These are phyloP conservation scores for Nelumbo lutea DNA, from an alignment of 164 flowering plant genomes.

Conservation along the genomic window DNA sequence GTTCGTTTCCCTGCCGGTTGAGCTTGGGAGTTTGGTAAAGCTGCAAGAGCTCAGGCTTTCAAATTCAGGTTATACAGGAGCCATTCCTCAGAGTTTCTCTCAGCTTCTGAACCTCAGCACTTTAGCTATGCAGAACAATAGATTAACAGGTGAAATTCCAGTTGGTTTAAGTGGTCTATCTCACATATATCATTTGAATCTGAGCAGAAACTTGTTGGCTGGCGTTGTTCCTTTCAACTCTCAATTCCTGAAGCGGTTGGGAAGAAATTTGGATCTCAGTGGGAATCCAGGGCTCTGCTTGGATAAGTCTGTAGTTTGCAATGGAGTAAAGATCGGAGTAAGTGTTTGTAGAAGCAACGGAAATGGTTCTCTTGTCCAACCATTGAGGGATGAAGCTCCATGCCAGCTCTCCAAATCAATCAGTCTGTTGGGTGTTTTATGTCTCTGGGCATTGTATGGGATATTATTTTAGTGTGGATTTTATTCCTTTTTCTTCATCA, in stretches of 20 bases:
- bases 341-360: slow-evolving; percentile 40
- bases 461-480: slow-evolving; percentile 10
- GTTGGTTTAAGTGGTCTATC: slow-evolving; percentile 40
- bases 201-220: slow-evolving; percentile 61
- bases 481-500: background rate
- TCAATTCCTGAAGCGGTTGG: slow-evolving; percentile 56
- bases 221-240: slow-evolving; percentile 72
- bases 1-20: slow-evolving; percentile 47
- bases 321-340: slow-evolving; percentile 39
- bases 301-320: slow-evolving; percentile 37
- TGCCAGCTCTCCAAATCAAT: slow-evolving; percentile 14
- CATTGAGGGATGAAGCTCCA: slow-evolving; percentile 46
- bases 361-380: slow-evolving; percentile 28
- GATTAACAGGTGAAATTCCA: slow-evolving; percentile 64
- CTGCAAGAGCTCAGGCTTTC: slow-evolving; percentile 81
- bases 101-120: slow-evolving; percentile 56
- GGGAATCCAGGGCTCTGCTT: slow-evolving; percentile 68
- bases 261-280: slow-evolving; percentile 69
- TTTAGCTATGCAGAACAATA: slow-evolving; percentile 64
- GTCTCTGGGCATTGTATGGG: slow-evolving; percentile 12
- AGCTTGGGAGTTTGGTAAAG: slow-evolving; percentile 47
- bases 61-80: slow-evolving; percentile 60
- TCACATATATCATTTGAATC: slow-evolving; percentile 73
- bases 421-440: slow-evolving; percentile 5
- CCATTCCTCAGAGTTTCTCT: slow-evolving; percentile 47